These are phyloP conservation scores for Aspergillus flavus DNA, from an alignment of 2,329 filamentous ascomycete genomes.

Conservation along the genomic window DNA sequence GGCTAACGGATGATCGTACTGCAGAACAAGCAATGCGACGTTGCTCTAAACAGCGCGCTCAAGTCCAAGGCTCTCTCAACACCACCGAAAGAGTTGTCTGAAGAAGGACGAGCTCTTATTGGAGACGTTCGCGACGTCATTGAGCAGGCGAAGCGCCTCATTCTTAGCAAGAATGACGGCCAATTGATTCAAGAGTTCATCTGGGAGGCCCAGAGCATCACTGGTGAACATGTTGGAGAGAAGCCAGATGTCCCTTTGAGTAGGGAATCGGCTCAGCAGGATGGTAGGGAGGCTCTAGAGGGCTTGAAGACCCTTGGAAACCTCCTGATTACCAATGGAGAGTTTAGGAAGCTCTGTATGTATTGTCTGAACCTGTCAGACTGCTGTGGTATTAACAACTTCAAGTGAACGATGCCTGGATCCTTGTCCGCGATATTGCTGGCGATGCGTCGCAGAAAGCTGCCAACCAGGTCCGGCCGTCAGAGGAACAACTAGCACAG, in stretches of 20 bases:
- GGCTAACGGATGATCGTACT: slow-evolving; percentile 3
- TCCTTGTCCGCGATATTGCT: slow-evolving; percentile 85
- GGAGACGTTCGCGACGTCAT: slow-evolving; percentile 78
- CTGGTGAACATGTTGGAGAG: slow-evolving; percentile 59
- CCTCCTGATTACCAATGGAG: slow-evolving; percentile 90
- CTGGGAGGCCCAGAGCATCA: slow-evolving; percentile 83
- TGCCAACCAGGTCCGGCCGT: slow-evolving; percentile 73
- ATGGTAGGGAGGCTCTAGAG: slow-evolving; percentile 80
- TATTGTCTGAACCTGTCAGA: slow-evolving; percentile 28
- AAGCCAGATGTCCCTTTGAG: slow-evolving; percentile 68
- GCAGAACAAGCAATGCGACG: slow-evolving; percentile 92
- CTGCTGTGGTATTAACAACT: slow-evolving; percentile 20
- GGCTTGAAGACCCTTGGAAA: slow-evolving; percentile 86
- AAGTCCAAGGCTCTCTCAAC: slow-evolving; percentile 68
- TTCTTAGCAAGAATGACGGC: slow-evolving; percentile 92
- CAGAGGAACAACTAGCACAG: slow-evolving; percentile 72
- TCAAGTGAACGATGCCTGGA: slow-evolving; percentile 73
- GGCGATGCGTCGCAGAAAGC: slow-evolving; percentile 84
- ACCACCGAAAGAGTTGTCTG: slow-evolving; percentile 76
- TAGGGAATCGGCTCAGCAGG: slow-evolving; percentile 77
- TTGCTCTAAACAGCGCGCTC: slow-evolving; percentile 87
- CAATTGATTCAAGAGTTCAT: slow-evolving; percentile 96
- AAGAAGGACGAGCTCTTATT: slow-evolving; percentile 79
- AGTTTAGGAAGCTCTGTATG: slow-evolving; percentile 87
- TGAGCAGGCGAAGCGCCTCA: slow-evolving; percentile 77